Conservation (phyloP, 2,329 filamentous ascomycete species). For the Trichoderma guizhouense region DNA sequence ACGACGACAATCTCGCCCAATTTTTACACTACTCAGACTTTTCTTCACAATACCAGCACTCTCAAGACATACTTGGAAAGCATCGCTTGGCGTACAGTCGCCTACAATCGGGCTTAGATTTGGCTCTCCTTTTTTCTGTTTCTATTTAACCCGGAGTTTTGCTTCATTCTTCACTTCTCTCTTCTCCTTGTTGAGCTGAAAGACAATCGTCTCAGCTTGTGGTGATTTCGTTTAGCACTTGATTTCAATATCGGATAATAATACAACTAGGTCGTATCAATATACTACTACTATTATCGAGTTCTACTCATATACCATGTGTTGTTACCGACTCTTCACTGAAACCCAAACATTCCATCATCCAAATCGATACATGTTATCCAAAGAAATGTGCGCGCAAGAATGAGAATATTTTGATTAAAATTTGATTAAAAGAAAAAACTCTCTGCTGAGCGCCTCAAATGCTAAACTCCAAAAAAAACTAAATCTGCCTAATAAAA, state of each 20-base stretch:
- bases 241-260: background rate
- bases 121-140: background rate
- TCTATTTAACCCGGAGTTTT: background rate
- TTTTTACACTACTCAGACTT: background rate
- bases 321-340: background rate
- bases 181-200: background rate
- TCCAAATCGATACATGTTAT: background rate
- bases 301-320: background rate
- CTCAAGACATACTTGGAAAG: background rate
- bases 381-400: background rate
- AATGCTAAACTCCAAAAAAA: constrained; percentile 22
- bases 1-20: background rate
- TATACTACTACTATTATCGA: background rate
- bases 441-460: constrained; percentile 21
- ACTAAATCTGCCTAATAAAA: background rate
- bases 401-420: constrained; percentile 19
- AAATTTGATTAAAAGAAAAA: constrained; percentile 9
- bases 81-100: constrained; percentile 13
- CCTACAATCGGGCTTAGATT: constrained; percentile 8
- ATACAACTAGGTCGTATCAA: background rate
- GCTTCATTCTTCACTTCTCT: background rate
- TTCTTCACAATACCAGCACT: background rate
- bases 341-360: background rate
- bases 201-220: background rate
- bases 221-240: background rate